A percentile compares a stretch with the other conserved stretches of the same genome.
phyloP scores from a whole-genome alignment of 805 yeast species.

The Hanseniaspora guilliermondii region DNA sequence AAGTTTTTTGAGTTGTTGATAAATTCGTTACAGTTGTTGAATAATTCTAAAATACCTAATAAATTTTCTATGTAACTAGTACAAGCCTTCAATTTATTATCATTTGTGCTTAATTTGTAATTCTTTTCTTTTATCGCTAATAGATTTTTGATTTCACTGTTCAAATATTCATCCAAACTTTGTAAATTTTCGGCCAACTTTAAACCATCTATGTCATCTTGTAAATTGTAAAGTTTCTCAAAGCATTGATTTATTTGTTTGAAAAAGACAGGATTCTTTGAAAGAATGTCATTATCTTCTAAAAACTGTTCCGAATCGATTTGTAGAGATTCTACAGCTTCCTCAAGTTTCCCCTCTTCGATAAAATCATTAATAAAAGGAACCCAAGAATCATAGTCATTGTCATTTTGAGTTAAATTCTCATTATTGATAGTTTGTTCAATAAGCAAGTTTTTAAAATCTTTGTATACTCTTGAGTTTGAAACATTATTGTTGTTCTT shows the following conservation, averaged over 20 bases:
- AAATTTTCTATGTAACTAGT: constrained; percentile 3
- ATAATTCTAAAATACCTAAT: constrained; percentile 69
- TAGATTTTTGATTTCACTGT: constrained; percentile 1
- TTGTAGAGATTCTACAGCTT: neutral
- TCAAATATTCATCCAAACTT: neutral
- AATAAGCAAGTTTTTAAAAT: neutral
- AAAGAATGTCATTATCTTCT: constrained; percentile 7
- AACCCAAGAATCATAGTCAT: constrained; percentile 10
- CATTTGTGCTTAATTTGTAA: neutral
- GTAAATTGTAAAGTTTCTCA: neutral
- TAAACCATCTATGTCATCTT: neutral
- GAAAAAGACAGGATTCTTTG: constrained; percentile 3
- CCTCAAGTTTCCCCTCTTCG: neutral
- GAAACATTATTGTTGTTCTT: neutral
- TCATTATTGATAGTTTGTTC: neutral
- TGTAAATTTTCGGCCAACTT: neutral
- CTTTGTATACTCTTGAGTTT: neutral
- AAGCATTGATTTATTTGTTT: constrained; percentile 9
- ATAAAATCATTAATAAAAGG: constrained; percentile 10
- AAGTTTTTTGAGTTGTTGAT: constrained; percentile 54
- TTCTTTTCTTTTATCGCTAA: neutral
- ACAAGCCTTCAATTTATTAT: constrained; percentile 1
- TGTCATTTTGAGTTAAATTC: neutral
- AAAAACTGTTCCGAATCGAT: neutral
- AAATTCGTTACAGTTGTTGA: constrained; percentile 74